Conservation (phyloP, 2,329 filamentous ascomycete species). For the Paracorniculantispora psalliotae region DNA sequence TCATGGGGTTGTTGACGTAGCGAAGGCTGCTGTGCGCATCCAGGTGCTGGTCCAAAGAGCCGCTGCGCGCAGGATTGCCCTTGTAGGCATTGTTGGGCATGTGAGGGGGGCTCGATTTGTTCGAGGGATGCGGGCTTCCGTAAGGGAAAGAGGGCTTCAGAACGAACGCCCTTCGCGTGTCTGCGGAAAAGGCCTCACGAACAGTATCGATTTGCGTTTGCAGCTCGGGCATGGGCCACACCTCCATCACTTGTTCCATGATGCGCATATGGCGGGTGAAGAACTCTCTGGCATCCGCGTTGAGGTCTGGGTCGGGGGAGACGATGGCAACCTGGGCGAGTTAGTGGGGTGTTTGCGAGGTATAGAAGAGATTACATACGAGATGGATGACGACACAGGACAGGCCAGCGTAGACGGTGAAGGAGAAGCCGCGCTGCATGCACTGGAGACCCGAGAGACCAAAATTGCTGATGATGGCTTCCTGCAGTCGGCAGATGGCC, state of each 20-base stretch:
- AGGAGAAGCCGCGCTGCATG: constrained; percentile 93
- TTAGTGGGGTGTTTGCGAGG: background rate
- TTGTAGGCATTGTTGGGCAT: constrained; percentile 45
- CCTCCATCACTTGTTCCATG: constrained; percentile 74
- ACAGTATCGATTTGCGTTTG: constrained; percentile 85
- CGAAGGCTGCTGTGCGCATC: constrained; percentile 50
- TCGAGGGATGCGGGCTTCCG: constrained; percentile 66
- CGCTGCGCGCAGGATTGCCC: constrained; percentile 40
- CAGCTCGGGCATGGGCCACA: constrained; percentile 86
- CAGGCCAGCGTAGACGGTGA: constrained; percentile 86
- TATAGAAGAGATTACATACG: constrained; percentile 51
- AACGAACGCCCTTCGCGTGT: constrained; percentile 79
- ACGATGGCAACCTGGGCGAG: constrained; percentile 75
- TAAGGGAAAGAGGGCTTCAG: constrained; percentile 84
- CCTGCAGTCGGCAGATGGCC: constrained; percentile 78
- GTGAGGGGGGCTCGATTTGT: constrained; percentile 58
- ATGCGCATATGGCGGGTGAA: constrained; percentile 94
- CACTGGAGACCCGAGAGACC: constrained; percentile 77
- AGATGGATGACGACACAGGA: constrained; percentile 91
- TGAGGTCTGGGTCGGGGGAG: constrained; percentile 85
- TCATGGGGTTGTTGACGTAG: constrained; percentile 67
- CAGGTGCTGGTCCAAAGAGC: constrained; percentile 51
- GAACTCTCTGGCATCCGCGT: constrained; percentile 77
- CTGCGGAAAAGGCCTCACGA: constrained; percentile 84
- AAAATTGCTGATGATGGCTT: constrained; percentile 71